A percentile compares a stretch with the other conserved stretches of the same genome.
These are phyloP conservation scores for Colletotrichum kahawae DNA, from an alignment of 2,329 filamentous ascomycete species.

Conservation along the genomic window DNA sequence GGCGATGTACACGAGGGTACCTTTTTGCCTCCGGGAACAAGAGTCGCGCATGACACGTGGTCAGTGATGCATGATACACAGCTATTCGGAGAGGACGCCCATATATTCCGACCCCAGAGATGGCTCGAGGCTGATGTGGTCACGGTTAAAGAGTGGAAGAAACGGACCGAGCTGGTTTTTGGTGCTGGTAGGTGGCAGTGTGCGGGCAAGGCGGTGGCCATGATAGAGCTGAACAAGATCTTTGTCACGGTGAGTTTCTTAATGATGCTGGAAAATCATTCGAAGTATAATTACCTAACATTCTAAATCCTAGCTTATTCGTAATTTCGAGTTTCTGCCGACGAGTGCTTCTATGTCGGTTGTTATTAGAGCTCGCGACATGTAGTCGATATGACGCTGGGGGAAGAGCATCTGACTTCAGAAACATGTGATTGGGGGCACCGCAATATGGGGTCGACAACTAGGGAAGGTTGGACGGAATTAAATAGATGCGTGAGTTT, in stretches of 20 bases:
- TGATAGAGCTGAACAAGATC: constrained; percentile 49
- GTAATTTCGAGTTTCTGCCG: not conserved
- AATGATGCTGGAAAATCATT: not conserved
- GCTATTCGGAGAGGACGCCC: constrained; percentile 49
- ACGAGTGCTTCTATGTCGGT: not conserved
- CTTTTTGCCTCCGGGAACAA: constrained; percentile 39
- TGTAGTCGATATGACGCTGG: not conserved
- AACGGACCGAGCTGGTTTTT: constrained; percentile 47
- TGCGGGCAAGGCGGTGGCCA: constrained; percentile 48
- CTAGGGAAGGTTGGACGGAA: not conserved
- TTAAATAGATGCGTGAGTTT: not conserved
- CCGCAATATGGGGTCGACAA: too few species aligned
- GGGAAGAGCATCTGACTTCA: not conserved
- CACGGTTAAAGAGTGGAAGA: constrained; percentile 29
- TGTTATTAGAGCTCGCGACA: not conserved
- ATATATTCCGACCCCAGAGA: constrained; percentile 50
- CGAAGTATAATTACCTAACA: not conserved
- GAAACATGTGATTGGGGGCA: not conserved
- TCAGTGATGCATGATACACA: constrained; percentile 40
- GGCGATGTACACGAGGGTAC: constrained; percentile 41
- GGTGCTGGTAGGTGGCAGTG: constrained; percentile 46
- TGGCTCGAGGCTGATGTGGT: constrained; percentile 46
- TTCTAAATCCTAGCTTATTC: not conserved
- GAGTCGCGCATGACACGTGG: constrained; percentile 46
- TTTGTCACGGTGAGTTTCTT: constrained; percentile 41